Evolutionary conservation across 2,329 filamentous ascomycete genomes (phyloP), one percentile per base, ranked within the genome.

Genomic region (Phialocephala sp.): DNA sequence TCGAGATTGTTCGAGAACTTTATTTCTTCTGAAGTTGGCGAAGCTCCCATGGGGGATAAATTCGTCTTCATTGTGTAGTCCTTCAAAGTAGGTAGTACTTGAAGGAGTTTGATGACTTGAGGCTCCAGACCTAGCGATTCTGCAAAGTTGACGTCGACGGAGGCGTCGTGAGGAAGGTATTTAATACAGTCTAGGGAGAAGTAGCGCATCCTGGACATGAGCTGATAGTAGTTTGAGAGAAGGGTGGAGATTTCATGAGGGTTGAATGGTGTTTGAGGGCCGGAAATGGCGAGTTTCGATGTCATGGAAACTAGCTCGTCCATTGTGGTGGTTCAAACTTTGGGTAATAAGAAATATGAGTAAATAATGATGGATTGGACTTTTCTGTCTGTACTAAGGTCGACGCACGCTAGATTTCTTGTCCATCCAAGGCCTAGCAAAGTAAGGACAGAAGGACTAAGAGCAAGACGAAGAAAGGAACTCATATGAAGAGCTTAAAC

Each of bases 121-220:
- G 62, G 59, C 12, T 68, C 63, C 4, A 68, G 55, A 27, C 52
- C n/a, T n/a, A 63, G 60, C 0, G 59, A 59, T 14, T 61, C 24
- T 1, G 60, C 67, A 12, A 69, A 32, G 18, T 54, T n/a, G 1
- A 62, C 52, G 20, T 67, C 41, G n/a, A 69, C 64, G 6, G 63
- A 45, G 14, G 61, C 65, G 47, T 61, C 27, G 62, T 68, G 62
- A 5, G 68, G 68, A 6, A 59, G 43, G 39, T 68, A 62, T 58
- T 65, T 68, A 50, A 69, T 69, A 12, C 6, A 18, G 6, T 59
- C 60, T 1, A 50, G n/a, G 5, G 63, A 52, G 39, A 66, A 65
- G 37, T 66, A 68, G 14, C 39, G 63, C 61, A 69, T 65, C 27
- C 63, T 45, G 24, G 66, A 37, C 12, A 69, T 60, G 27, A 69